These are phyloP conservation scores for Saccharomycopsis sp. DNA, from an alignment of 805 yeast genomes.

Conservation along the genomic window DNA sequence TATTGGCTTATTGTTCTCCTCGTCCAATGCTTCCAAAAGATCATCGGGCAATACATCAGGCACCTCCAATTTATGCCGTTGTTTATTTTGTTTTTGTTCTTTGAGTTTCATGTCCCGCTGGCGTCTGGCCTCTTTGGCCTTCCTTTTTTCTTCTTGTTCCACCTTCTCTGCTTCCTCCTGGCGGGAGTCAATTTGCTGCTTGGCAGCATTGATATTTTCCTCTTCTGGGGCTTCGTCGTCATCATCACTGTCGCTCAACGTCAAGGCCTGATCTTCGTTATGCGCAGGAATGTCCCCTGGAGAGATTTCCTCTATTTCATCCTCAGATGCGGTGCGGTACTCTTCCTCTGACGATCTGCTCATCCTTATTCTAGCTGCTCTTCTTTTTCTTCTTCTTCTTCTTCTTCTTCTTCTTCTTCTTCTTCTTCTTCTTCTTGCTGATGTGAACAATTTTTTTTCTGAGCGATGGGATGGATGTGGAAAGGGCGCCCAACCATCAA, in stretches of 20 bases:
- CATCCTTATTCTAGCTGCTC: not conserved
- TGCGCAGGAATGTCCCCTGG: no score
- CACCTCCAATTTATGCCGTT: slow-evolving; percentile 1
- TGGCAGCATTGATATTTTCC: not conserved
- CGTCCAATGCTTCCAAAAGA: slow-evolving; percentile 4
- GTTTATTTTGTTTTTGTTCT: slow-evolving; percentile 12
- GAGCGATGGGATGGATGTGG: no score
- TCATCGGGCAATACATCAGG: slow-evolving; percentile 15
- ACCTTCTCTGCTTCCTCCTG: not conserved
- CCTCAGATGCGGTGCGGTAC: slow-evolving; percentile 13
- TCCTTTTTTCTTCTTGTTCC: not conserved
- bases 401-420: not conserved
- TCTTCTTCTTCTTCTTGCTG: no score
- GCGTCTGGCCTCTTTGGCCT: slow-evolving; percentile 7
- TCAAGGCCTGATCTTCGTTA: no score
- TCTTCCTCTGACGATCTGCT: slow-evolving; percentile 14
- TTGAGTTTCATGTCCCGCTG: slow-evolving; percentile 7
- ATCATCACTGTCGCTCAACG: no score
- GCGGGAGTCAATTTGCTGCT: not conserved
- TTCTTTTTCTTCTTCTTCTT: not conserved
- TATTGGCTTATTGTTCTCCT: not conserved
- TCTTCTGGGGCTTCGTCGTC: slow-evolving; percentile 19
- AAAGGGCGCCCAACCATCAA: no score
- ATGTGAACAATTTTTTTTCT: no score
- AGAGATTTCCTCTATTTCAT: no score